Base-by-base conservation (phyloP, 129 eudicot genomes). In the Flaveria trinervia region DNA sequence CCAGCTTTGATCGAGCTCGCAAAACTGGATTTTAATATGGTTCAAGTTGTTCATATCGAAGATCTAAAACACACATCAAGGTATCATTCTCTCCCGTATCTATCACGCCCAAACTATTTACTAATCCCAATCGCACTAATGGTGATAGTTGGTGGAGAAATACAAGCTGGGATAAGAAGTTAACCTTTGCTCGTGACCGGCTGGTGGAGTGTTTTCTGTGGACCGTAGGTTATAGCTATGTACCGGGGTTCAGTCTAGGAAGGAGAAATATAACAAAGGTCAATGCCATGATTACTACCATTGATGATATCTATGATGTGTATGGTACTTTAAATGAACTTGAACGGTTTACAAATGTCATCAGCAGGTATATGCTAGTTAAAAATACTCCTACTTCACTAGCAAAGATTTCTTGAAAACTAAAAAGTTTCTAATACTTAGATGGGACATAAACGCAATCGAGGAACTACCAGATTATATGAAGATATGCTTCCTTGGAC, bases 281-380 rank as follows among this genome's bases (percentile, higher is more conserved):
- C 39, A 70, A 54, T 8, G 62, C 80, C 52, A 16, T 84, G 7
- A 65, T 79, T n/a, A 73, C 86, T 4, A 77, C 80, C 1, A 79
- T 84, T 15, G 90, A 86, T 46, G 91, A 87, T 80, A 56, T 77
- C 60, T 86, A 86, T 65, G 90, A 86, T 72, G 82, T 83, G 2
- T 84, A 65, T 49, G 88, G 88, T 48, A 81, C 84, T 7, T 54
- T 81, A 22, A 78, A 75, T 7, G 90, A 86, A 39, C 82, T 84
- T 54, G 77, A 78, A 54, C 55, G 43, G 22, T 84, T 86, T 45
- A 86, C 86, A 0, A 22, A 78, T 13, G 81, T 54, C 18, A 25
- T 55, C 41, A 43, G 43, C 45, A 78, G 86, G 90, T 86, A 28
- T 28, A 9, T 15, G 46, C 46, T 30, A 64, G 9, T 20, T 10